Evolutionary conservation across 164 flowering plant genomes (phyloP), one percentile per base, ranked within the genome.

Genomic region (Taxillus chinensis): DNA sequence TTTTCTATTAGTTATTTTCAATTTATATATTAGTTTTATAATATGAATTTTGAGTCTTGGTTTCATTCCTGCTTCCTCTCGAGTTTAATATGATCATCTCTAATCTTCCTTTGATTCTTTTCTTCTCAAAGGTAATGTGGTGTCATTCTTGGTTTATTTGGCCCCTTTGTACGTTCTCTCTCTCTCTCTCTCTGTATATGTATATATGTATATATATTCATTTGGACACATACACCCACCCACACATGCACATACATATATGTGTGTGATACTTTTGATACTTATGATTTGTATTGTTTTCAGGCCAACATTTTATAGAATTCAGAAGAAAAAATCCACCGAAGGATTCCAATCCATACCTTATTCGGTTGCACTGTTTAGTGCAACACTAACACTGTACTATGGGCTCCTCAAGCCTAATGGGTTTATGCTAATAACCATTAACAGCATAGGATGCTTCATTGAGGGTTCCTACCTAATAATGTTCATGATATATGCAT

Each of bases 271-370:
- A 48, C 11, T 38, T 3, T 10, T 56, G 2, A n/a, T 38, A 5
- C 8, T 55, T 17, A 2, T 43, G 46, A 9, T 6, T 48, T 48
- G 4, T 48, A 8, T 11, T 50, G 55, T 3, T 48, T 57, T 5
- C 64, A 90, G 97, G 77, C 88, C 90, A 51, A 90, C 95, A 1
- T 90, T 88, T 63, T 78, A 77, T 38, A 74, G 79, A 64, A 79
- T 90, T 4, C 77, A 38, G 63, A 82, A 78, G 80, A 84, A 62
- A 66, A 90, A 86, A 80, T 80, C 90, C 37, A 80, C 97, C 2
- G 81, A 84, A 73, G 95, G 81, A 9, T 90, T 87, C 59, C 89
- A 84, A 27, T 74, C 89, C 10, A 65, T 90, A 42, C 92, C 97
- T 8, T 90, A 90, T 52, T 70, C 83, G 11, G 87, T 87, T 0